Base-by-base conservation (phyloP, 306 rosid genomes). In the Casuarina glauca region DNA sequence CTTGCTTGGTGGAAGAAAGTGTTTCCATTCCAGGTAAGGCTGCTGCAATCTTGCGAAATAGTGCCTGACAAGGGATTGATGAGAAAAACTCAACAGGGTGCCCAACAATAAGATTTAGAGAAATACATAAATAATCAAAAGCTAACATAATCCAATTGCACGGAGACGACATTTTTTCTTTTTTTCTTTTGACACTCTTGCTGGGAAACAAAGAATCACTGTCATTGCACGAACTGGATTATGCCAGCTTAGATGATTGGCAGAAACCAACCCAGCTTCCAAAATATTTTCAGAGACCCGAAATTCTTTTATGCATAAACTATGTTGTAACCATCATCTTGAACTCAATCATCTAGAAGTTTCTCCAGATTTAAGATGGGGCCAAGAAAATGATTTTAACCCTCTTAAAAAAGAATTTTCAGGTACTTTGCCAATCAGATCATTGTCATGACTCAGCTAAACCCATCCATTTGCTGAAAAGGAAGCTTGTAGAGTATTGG, bases 1-100 rank as follows among this genome's bases (percentile, higher is more conserved):
- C 97, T 86, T 93, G 97, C 82, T 93, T 93, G 16, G 98, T 78
- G 12, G 90, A 88, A 41, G 96, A 91, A 43, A 93, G 84, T 39
- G 97, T 90, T 86, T 93, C 97, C 97, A 93, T 93, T 61, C 97
- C 97, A 0, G 97, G 98, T 75, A 91, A 87, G n/a, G 97, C 97
- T 50, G 95, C 94, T 9, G 95, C 98, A 82, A 93, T 93, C 86
- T 93, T 93, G 60, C 97, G 86, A 79, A 91, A 91, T 64, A 91
- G 97, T 5, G 97, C 94, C 97, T 91, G 82, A 52, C 75, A 70
- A 45, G 19, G 15, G 74, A 50, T 32, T 10, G 19, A 17, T 6
- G 4, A 9, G 6, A 72, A 52, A 61, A 16, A 73, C 71, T 42
- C 26, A 42, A 8, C 26, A 58, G 64, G 49, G 17, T 36, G 69